Evolutionary conservation across 2,329 filamentous ascomycete genomes (phyloP), one percentile per base, ranked within the genome.

Genomic region (Neurospora sp.): DNA sequence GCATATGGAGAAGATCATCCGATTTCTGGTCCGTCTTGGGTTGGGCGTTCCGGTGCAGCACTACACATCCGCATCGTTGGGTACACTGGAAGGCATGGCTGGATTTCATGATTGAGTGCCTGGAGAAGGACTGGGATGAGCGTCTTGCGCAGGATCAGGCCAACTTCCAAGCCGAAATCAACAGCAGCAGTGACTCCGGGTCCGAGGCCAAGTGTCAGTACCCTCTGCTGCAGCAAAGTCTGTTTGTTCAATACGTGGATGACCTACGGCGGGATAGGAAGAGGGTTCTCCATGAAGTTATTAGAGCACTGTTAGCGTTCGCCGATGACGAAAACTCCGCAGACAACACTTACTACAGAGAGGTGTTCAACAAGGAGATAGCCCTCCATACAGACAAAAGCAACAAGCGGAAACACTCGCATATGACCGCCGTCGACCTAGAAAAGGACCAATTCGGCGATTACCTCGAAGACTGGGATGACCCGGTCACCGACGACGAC

Each of bases 41-140:
- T 3, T 98, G 96, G 96, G 91, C 92, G 0, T 93, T 98, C 78
- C 96, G 95, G 77, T 98, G 95, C 81, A 94, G 93, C 68, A 85
- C 91, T 1, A 79, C 86, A 39, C 84, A 95, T 74, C 89, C 89
- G 1, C 84, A 86, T 52, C 86, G 95, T 23, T 98, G 96, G 95
- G 85, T 84, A 67, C 86, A 89, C 76, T 98, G 94, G 93, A 89
- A 86, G 74, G 80, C 88, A 8, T 97, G 93, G 91, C 82, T 98
- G 15, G 86, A 90, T 40, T 89, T 91, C 72, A 91, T 97, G 85
- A 79, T 96, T 5, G 91, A 94, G 75, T 87, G 91, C 7, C 81
- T 97, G 13, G 90, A 96, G 73, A 82, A 83, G 3, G 92, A 96
- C 75, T 89, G 91, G 78, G 78, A 84, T 6, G 86, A 89, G 72